These are phyloP conservation scores for Auricularia heimuer DNA, from an alignment of 768 basidiomycete genomes.

Conservation along the genomic window DNA sequence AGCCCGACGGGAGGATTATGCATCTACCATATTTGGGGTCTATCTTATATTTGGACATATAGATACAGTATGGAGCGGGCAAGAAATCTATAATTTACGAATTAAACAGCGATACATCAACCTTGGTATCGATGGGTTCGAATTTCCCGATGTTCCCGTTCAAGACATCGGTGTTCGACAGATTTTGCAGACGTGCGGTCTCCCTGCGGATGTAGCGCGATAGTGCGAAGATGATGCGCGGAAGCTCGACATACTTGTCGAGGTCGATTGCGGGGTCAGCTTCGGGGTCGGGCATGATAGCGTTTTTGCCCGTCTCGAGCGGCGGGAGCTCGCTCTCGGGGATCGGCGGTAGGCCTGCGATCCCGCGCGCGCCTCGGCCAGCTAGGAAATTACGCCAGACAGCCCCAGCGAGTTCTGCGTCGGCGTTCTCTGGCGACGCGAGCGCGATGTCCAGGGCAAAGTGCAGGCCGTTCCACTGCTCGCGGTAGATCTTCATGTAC, in stretches of 20 bases:
- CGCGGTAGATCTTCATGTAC: slow-evolving; percentile 87
- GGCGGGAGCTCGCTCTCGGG: slow-evolving; percentile 9
- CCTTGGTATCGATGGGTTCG: not conserved
- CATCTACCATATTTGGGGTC: no score
- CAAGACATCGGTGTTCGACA: slow-evolving; percentile 34
- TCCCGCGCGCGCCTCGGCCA: slow-evolving; percentile 68
- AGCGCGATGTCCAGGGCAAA: slow-evolving; percentile 62
- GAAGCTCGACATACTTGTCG: slow-evolving; percentile 64
- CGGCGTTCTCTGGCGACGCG: slow-evolving; percentile 44
- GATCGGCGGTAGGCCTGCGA: slow-evolving; percentile 28
- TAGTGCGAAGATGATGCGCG: slow-evolving; percentile 61
- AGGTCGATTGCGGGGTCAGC: slow-evolving; percentile 48
- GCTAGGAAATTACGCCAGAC: slow-evolving; percentile 90
- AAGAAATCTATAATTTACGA: not conserved
- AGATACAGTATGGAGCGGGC: not conserved
- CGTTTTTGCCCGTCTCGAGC: slow-evolving; percentile 34
- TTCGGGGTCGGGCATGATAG: slow-evolving; percentile 31
- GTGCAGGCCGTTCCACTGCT: slow-evolving; percentile 81
- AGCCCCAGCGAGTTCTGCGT: slow-evolving; percentile 76
- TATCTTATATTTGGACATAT: no score
- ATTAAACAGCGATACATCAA: not conserved
- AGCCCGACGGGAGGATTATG: no score
- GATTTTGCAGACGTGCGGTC: slow-evolving; percentile 50
- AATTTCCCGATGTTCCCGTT: not conserved
- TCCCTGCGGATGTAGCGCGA: slow-evolving; percentile 67